Base-by-base conservation (phyloP, 2,329 filamentous ascomycete genomes). In the Zalaria obscura region DNA sequence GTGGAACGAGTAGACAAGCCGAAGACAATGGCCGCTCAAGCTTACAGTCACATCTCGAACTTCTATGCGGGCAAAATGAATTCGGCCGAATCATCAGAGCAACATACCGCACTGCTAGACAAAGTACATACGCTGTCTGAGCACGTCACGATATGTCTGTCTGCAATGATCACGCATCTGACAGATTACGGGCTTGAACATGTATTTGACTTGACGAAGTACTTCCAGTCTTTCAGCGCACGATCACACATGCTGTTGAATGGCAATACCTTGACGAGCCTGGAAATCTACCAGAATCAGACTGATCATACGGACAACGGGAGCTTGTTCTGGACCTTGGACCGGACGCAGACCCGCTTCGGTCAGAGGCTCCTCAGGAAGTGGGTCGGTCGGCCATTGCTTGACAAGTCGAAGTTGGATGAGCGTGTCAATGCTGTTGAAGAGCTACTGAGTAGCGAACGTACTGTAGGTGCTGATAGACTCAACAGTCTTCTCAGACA, bases 191-290 rank as follows among this genome's bases (percentile, higher is more conserved):
- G 87, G 1, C 70, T 98, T 18, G 83, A 96, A 59, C 87, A 96
- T 65, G 85, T 98, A 40, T 94, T 98, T 52, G 83, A 94, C 54
- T 66, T 98, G 35, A 96, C 91, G 2, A 94, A 93, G 53, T 94
- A 96, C 64, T 98, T 98, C 55, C 82, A 94, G 51, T 86, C 87
- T 2, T 98, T 98, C 63, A 94, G 84, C 51, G 85, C 88, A 5
- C 73, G 88, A 32, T 88, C 89, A 9, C 88, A 96, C 55, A 96
- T 98, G 91, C 69, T 96, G 3, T 68, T 98, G 45, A 95, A 93
- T 55, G 91, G 89, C 36, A 98, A 94, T 41, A 95, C 89, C 0
- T 66, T 98, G 32, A 89, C 86, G 38, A 94, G 86, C 53, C 72
- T 98, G 8, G 91, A 98, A 58, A 86, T 98, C 2, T 98, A 95